Base-by-base conservation (phyloP, 1,139 yeast genomes). In the Debaryomyces sp. region DNA sequence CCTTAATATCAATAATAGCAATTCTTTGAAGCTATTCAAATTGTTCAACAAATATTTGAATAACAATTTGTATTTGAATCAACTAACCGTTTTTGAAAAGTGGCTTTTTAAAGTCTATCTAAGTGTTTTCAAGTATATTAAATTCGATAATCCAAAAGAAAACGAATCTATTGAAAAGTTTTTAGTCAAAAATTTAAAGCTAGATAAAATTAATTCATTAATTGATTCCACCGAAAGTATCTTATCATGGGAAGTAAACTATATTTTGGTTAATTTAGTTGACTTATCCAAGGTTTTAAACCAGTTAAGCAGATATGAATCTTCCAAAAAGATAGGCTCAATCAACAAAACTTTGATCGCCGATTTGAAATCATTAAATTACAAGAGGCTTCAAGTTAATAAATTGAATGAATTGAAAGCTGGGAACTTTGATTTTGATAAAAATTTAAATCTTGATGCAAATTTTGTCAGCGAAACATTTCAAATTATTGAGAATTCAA, bases 141-240 rank as follows among this genome's bases (percentile, higher is more conserved):
- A 63, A 51, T 43, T 55, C 43, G 48, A 57, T 43, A 43, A 64
- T 42, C 49, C 57, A 12, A 61, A 63, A 27, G 75, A 70, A 41
- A 45, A 55, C 10, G 64, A 67, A 23, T 62, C 73, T 7, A 52
- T 62, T 37, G 50, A 57, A 45, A 72, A 72, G 46, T 71, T 55
- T 49, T 54, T 73, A 45, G 50, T 54, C 21, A 72, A 72, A 46
- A 71, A 70, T 50, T 56, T 72, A 42, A 70, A 68, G 45, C 46
- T 62, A 24, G 64, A 60, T 5, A 68, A 67, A 47, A 48, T 69
- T 15, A 56, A 57, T 44, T 33, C 50, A 15, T 49, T 60, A 24
- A 43, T 58, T 12, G 56, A 56, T 2, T 48, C 46, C 15, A 44
- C 55, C 29, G 36, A 56, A 2, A 30, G 30, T 6, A 38, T 27